These are phyloP conservation scores for Volvox reticuliferus DNA, from an alignment of 139 green algal species.

Conservation along the genomic window DNA sequence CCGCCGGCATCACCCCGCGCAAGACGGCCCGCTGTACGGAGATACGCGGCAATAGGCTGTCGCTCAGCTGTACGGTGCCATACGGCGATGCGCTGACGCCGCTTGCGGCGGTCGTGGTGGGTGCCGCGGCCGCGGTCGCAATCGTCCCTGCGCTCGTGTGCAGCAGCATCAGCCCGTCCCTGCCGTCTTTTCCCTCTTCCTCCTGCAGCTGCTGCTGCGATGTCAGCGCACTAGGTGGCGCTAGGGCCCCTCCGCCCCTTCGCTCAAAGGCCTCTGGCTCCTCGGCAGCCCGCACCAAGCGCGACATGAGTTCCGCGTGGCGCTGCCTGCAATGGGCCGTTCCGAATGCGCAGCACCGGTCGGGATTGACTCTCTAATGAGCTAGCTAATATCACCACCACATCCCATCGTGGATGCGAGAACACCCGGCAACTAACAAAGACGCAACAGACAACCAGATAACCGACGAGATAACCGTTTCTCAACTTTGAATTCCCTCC, in stretches of 20 bases:
- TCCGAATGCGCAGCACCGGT: too few species aligned
- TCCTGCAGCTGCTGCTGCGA: neutral
- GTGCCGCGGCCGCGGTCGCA: too few species aligned
- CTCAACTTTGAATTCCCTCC: neutral
- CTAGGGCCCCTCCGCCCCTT: neutral
- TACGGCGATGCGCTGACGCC: neutral
- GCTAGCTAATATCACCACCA: too few species aligned
- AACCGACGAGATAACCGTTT: too few species aligned
- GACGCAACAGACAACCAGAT: too few species aligned
- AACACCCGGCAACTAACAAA: too few species aligned
- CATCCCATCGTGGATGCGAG: too few species aligned
- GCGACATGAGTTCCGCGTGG: neutral
- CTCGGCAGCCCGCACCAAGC: neutral
- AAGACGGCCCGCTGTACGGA: neutral
- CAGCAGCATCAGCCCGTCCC: neutral
- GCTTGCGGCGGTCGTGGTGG: too few species aligned
- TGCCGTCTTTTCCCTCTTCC: neutral
- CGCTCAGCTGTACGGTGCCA: neutral
- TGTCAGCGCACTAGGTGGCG: neutral
- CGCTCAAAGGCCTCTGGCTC: neutral
- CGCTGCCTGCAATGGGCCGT: slow-evolving; percentile 1
- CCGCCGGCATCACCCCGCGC: neutral
- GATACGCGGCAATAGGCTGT: neutral
- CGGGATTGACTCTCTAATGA: too few species aligned
- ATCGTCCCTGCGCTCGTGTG: too few species aligned